Evolutionary conservation across 2,329 filamentous ascomycete species (phyloP), one percentile per base, ranked within the genome.

Genomic region (Aspergillus latus): DNA sequence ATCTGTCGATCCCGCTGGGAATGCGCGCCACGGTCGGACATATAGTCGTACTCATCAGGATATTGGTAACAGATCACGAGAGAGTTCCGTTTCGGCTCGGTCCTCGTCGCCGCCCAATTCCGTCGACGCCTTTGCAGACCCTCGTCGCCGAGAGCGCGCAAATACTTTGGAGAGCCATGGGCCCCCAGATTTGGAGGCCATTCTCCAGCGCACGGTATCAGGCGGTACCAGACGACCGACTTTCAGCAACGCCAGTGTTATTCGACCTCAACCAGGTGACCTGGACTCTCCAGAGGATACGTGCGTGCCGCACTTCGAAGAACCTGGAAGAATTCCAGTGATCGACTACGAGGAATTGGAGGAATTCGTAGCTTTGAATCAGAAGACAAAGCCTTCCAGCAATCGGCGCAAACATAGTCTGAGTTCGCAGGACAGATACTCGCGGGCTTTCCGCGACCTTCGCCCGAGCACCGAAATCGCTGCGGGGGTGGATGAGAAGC

Each of bases 101-200:
- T 91, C 90, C 1, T 78, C 84, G 2, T 97, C 94, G 5, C 93
- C 93, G 9, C 94, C 94, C 6, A 99, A 97, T 73, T 99, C 94
- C 0, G 92, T 99, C 50, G 96, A 97, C 73, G 94, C 94, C 3
- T 99, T 99, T 74, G 94, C 94, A 15, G 90, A 94, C 67, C 90
- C 90, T 54, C 88, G 91, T 49, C 89, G 91, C 57, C 88, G 92
- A 57, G 90, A 93, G 69, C 88, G 92, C 43, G 82, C 85, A 47
- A 82, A 84, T 49, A 88, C 86, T 3, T 71, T 84, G 59, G 90
- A 86, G 58, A 88, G 84, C 70, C 76, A 79, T 63, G 74, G 69
- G 13, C 74, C 80, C 34, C 82, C 83, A 2, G 80, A 84, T 34
- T 65, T 83, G 11, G 79, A 85, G 26, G 78, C 83, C 21, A 80